phyloP scores from a whole-genome alignment of 208 protist species.

The Wallacemonas rigidus region DNA sequence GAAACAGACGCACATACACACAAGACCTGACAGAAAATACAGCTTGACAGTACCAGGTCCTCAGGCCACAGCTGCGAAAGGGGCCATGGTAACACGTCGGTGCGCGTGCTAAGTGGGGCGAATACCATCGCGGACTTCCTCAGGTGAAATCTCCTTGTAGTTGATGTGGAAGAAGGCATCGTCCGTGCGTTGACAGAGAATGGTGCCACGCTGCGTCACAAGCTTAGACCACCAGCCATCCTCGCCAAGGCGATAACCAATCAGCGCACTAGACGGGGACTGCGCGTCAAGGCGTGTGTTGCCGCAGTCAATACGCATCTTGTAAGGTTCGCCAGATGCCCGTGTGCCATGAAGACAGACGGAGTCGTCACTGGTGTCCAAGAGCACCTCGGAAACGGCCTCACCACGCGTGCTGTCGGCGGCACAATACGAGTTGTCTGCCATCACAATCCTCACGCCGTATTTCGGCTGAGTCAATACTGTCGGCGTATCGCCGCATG shows the following conservation, averaged over 20 bases:
- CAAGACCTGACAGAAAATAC: neutral
- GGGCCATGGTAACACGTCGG: no score
- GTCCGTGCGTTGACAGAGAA: slow-evolving; percentile 13
- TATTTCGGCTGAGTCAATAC: slow-evolving; percentile 35
- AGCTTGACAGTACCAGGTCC: neutral
- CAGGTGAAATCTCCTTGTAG: slow-evolving; percentile 2
- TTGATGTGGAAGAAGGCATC: slow-evolving; percentile 16
- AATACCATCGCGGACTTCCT: neutral
- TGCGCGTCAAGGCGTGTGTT: neutral
- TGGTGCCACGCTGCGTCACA: slow-evolving; percentile 1
- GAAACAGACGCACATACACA: neutral
- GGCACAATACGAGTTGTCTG: slow-evolving; percentile 62
- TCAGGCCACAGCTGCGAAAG: neutral
- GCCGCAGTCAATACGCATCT: slow-evolving; percentile 3
- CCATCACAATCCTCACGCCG: slow-evolving; percentile 35
- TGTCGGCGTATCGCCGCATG: slow-evolving; percentile 49
- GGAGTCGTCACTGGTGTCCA: slow-evolving; percentile 30
- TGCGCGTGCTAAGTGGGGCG: no score
- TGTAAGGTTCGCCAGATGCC: slow-evolving; percentile 8
- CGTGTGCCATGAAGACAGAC: slow-evolving; percentile 2
- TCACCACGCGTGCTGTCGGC: slow-evolving; percentile 31
- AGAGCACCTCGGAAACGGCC: slow-evolving; percentile 38
- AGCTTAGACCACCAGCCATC: slow-evolving; percentile 17
- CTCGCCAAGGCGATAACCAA: neutral
- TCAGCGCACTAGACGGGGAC: neutral